These are phyloP conservation scores for Entophlyctis helioformis DNA, from an alignment of 192 early-diverging fungal genomes.

Conservation along the genomic window DNA sequence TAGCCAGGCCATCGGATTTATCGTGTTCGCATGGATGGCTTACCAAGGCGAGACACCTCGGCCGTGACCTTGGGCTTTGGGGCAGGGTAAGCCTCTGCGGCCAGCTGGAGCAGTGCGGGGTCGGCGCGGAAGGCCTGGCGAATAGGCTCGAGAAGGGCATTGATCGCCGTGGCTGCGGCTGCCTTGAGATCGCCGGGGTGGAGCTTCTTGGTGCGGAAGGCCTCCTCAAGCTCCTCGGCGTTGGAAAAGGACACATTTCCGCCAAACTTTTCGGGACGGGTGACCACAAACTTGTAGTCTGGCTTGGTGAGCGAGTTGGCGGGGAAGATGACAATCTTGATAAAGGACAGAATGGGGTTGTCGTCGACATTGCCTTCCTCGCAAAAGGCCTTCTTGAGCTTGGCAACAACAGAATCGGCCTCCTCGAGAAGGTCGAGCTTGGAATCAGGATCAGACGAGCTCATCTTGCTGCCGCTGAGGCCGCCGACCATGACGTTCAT, in stretches of 20 bases:
- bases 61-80: constrained; percentile 7
- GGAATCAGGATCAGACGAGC: constrained; percentile 87
- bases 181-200: constrained; percentile 94
- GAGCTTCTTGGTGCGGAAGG: constrained; percentile 75
- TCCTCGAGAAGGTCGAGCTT: constrained; percentile 95
- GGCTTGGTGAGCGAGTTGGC: constrained; percentile 47
- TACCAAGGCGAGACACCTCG: constrained; percentile 16
- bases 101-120: constrained; percentile 58
- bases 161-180: constrained; percentile 70
- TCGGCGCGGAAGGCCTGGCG: constrained; percentile 55
- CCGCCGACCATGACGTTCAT: constrained; percentile 99
- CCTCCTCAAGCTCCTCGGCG: constrained; percentile 65
- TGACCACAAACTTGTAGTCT: constrained; percentile 36
- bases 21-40: too few species aligned
- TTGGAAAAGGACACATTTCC: constrained; percentile 66
- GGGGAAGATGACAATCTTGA: constrained; percentile 86
- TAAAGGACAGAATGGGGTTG: constrained; percentile 87
- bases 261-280: constrained; percentile 82
- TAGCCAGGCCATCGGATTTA: not conserved
- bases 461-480: constrained; percentile 90
- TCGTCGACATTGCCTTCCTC: constrained; percentile 86
- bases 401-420: constrained; percentile 62
- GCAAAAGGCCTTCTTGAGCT: constrained; percentile 93
- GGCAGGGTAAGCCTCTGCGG: constrained; percentile 63
- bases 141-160: constrained; percentile 78